Evolutionary conservation across 257 asterid genomes (phyloP).

Genomic region (Gardenia jasminoides): DNA sequence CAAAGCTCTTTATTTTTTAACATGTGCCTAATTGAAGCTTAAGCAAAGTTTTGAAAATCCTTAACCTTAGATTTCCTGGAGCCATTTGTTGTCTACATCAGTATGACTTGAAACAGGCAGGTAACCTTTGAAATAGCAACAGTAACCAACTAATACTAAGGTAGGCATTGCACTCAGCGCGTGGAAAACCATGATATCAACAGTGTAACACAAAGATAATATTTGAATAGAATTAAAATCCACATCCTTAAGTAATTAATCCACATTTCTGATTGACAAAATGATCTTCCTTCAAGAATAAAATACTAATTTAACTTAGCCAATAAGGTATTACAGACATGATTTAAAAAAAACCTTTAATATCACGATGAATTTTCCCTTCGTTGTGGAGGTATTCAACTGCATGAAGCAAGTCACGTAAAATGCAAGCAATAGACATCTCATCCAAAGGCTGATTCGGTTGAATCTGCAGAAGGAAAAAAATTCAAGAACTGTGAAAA

Average conservation of each 20-base stretch:
- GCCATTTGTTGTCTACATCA: no score
- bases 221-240: background rate
- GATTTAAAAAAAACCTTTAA: conserved; percentile 64
- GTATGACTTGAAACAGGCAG: no score
- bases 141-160: background rate
- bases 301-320: background rate
- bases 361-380: conserved; percentile 99
- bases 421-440: conserved; percentile 88
- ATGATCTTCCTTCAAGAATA: background rate
- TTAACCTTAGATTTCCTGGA: no score
- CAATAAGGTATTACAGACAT: conserved; percentile 2
- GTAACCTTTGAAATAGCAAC: background rate
- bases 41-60: no score
- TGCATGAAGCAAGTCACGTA: conserved; percentile 95
- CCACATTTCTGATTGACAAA: background rate
- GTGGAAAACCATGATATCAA: background rate
- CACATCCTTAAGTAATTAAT: background rate
- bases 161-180: background rate
- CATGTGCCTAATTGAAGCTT: no score
- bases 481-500: conserved; percentile 13
- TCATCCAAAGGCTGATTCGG: conserved; percentile 98
- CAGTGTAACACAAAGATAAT: background rate
- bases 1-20: no score
- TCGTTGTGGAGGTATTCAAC: conserved; percentile 93
- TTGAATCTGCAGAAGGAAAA: conserved; percentile 71